Percentiles rank a stretch among this genome's conserved stretches.
Evolutionary conservation across 495 filamentous ascomycete species (phyloP).

Genomic region (Penicillium fimorum): DNA sequence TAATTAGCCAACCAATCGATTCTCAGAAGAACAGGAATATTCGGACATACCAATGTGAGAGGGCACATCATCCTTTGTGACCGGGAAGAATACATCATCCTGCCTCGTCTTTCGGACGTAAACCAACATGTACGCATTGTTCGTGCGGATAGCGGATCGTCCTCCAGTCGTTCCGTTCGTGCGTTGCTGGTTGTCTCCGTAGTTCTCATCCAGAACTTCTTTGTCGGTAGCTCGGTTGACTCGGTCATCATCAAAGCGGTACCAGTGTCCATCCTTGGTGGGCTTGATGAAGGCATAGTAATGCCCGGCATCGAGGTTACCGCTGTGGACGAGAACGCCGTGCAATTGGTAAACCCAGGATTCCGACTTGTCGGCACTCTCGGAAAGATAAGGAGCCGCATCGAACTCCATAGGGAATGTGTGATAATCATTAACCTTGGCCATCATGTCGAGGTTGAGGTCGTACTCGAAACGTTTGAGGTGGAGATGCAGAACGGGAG

Average conservation of each 20-base stretch:
- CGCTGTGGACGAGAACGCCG: conserved; percentile 93
- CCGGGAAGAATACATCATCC: conserved; percentile 74
- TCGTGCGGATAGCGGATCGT: conserved; percentile 64
- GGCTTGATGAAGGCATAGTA: conserved; percentile 98
- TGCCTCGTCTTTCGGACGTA: conserved; percentile 86
- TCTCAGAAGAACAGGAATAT: not conserved
- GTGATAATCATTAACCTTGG: conserved; percentile 98
- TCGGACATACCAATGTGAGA: conserved; percentile 68
- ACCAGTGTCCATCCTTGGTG: conserved; percentile 87
- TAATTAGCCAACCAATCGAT: conserved; percentile 4
- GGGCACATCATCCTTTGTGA: conserved; percentile 74
- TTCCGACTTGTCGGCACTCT: conserved; percentile 83
- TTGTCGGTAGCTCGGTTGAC: conserved; percentile 89
- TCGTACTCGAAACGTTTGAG: conserved; percentile 99
- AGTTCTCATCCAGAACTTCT: conserved; percentile 95
- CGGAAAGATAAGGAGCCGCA: conserved; percentile 80
- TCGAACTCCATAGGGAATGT: conserved; percentile 95
- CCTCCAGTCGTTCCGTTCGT: conserved; percentile 57
- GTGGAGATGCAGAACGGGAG: conserved; percentile 91
- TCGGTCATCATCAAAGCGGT: conserved; percentile 95
- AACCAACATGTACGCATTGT: conserved; percentile 96
- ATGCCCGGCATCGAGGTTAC: conserved; percentile 96
- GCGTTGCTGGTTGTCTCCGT: conserved; percentile 78
- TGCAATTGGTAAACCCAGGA: conserved; percentile 89
- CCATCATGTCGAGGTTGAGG: conserved; percentile 91